Percentiles rank a stretch among this genome's conserved stretches.
Conservation (phyloP, 192 early-diverging fungal genomes). For the Chytriomyces sp. region DNA sequence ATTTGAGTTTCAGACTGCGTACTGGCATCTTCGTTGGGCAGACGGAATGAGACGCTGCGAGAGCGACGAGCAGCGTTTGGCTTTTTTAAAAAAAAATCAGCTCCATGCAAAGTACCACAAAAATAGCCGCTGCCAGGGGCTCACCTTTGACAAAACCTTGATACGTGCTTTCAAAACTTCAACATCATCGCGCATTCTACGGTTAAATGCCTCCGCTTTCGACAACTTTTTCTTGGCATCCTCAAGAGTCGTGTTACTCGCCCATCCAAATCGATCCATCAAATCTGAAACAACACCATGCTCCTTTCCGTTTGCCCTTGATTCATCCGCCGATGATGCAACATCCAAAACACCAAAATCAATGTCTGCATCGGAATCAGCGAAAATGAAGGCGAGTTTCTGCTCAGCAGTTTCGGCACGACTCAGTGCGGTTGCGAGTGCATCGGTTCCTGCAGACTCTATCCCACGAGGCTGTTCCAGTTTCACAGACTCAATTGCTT, state of each 20-base stretch:
- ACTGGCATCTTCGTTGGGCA: background rate
- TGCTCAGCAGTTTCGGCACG: constrained; percentile 20
- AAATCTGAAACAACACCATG: background rate
- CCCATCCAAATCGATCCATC: constrained; percentile 5
- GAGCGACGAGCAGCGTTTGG: background rate
- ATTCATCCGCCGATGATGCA: background rate
- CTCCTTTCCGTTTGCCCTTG: background rate
- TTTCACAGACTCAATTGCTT: background rate
- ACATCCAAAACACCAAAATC: background rate
- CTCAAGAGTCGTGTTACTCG: background rate
- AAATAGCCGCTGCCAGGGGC: background rate
- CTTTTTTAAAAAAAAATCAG: background rate
- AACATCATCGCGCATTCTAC: constrained; percentile 9
- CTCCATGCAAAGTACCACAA: background rate
- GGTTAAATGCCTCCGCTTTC: constrained; percentile 1
- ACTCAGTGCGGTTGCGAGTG: background rate
- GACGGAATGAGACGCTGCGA: background rate
- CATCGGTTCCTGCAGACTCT: background rate
- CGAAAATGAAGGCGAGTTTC: constrained; percentile 14
- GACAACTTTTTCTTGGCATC: background rate
- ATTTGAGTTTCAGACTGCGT: background rate
- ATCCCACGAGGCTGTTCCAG: background rate
- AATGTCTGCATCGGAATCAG: background rate
- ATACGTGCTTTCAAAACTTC: constrained; percentile 24
- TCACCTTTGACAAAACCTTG: constrained; percentile 7